phyloP scores from a whole-genome alignment of 2,329 filamentous ascomycete species.

The Coleophoma cylindrospora region DNA sequence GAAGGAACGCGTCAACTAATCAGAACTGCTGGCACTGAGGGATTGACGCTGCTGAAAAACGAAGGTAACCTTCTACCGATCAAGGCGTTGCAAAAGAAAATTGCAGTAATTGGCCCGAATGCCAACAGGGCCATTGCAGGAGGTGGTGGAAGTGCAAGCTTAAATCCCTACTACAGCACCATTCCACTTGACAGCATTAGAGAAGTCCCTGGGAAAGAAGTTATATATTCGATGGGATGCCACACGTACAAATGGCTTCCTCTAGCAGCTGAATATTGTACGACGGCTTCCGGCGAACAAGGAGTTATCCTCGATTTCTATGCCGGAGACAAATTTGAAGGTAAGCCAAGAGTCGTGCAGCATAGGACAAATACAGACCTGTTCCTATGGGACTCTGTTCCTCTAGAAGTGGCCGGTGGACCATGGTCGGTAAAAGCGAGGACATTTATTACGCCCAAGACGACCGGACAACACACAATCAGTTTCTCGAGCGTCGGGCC shows the following conservation, averaged over 20 bases:
- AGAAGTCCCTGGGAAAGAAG: conserved; percentile 45
- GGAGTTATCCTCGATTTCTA: conserved; percentile 63
- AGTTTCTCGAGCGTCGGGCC: conserved; percentile 66
- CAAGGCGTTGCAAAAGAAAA: conserved; percentile 45
- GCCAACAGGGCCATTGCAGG: conserved; percentile 63
- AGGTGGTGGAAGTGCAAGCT: conserved; percentile 61
- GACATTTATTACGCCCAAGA: conserved; percentile 51
- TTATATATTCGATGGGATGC: conserved; percentile 56
- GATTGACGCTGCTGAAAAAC: conserved; percentile 61
- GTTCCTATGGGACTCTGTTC: conserved; percentile 67
- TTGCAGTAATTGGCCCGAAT: conserved; percentile 64
- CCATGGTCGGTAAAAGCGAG: conserved; percentile 57
- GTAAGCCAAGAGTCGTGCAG: conserved; percentile 50
- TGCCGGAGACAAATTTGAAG: conserved; percentile 57
- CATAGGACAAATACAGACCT: conserved; percentile 59
- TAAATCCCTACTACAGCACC: conserved; percentile 65
- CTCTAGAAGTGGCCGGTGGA: conserved; percentile 49
- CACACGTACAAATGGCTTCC: conserved; percentile 63
- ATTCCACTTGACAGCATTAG: conserved; percentile 60
- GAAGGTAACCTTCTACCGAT: conserved; percentile 54
- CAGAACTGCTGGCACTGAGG: conserved; percentile 54
- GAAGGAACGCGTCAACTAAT: conserved; percentile 56
- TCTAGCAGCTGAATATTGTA: conserved; percentile 55
- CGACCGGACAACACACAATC: conserved; percentile 58
- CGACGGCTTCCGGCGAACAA: conserved; percentile 47